Percentiles rank a stretch among this genome's conserved stretches.
phyloP scores from a whole-genome alignment of 345 rosid species.

The Psidium guajava region DNA sequence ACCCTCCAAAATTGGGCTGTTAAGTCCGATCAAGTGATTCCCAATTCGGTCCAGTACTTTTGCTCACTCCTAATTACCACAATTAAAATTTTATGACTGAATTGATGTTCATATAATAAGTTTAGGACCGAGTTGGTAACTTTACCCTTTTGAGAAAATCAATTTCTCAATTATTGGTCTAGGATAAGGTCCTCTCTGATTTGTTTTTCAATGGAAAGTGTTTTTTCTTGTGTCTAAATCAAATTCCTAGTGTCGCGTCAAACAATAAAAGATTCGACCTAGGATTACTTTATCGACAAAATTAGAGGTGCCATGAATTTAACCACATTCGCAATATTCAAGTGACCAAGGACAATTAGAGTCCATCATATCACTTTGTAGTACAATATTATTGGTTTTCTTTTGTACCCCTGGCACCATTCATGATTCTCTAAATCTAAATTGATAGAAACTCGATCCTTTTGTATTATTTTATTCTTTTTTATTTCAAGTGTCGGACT shows the following conservation, averaged over 20 bases:
- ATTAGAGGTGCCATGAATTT: not conserved
- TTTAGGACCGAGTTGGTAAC: not conserved
- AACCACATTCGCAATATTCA: not conserved
- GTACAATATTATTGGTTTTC: not conserved
- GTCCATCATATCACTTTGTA: not conserved
- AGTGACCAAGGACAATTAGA: not conserved
- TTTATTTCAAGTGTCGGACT: not conserved
- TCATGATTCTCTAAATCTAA: not conserved
- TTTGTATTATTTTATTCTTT: not conserved
- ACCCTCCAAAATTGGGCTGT: no score
- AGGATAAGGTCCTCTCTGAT: not conserved
- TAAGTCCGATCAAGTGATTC: no score
- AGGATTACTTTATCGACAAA: not conserved
- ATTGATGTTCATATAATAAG: rapidly evolving
- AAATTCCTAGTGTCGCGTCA: not conserved
- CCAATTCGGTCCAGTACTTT: no score
- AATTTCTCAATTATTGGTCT: not conserved
- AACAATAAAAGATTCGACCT: not conserved
- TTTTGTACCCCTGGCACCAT: not conserved
- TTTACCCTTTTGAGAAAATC: not conserved
- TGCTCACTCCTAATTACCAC: no score
- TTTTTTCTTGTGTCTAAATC: not conserved
- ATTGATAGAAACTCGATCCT: not conserved
- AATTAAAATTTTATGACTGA: rapidly evolving
- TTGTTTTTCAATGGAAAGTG: not conserved